Evolutionary conservation across 257 asterid genomes (phyloP), one percentile per base, ranked within the genome.

Genomic region (Plantago elongata): DNA sequence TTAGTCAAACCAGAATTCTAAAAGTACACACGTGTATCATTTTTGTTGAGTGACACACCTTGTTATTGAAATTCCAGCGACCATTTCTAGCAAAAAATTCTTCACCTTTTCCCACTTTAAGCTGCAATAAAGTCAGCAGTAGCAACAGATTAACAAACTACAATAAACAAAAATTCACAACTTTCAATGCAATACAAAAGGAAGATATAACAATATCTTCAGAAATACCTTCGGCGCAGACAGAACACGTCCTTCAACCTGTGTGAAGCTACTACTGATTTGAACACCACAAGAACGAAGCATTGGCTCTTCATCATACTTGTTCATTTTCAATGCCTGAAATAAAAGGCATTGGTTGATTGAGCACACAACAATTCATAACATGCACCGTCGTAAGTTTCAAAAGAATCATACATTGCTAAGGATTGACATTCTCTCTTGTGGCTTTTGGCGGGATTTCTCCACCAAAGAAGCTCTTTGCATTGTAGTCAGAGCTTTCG

Each of bases 361-460:
- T 61, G 18, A 65, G 49, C 22, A 13, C 18, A 60, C 14, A 44
- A 5, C 5, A 50, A 34, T 27, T 17, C 45, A 55, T 38, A 45
- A 22, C 61, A 22, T 60, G 52, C 43, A 30, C 47, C 15, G 48
- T 46, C 44, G 52, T 27, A 57, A 57, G 37, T 14, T 50, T 37
- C 15, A 4, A 55, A 54, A 67, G 62, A 58, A 60, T 54, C 78
- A 64, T 75, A 90, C 97, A 69, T 73, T 74, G 52, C 82, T 81
- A 67, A 87, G 76, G 62, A 82, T 82, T 1, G 79, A 67, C 92
- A 84, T 90, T 69, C 94, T 75, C 62, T 90, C 97, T 27, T 83
- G 92, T 1, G 95, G 97, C 69, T 83, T 90, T 54, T 90, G 97
- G 9, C 97, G 79, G 10, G 97, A 90, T 68, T 90, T 84, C 77